These are phyloP conservation scores for Leishmania guyanensis DNA, from an alignment of 208 protist species.

Conservation along the genomic window DNA sequence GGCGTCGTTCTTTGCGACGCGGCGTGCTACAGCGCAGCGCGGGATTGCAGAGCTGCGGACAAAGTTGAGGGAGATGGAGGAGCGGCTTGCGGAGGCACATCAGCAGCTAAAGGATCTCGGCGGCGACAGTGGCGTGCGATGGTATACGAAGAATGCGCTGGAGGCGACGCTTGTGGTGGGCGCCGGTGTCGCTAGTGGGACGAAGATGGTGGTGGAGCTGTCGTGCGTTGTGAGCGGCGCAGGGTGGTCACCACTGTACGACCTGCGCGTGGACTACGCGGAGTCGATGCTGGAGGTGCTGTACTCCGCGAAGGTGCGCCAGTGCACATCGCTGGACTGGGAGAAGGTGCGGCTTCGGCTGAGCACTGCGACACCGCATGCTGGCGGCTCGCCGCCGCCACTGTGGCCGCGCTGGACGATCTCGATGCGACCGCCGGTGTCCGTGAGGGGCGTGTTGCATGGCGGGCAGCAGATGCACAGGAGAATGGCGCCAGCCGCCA, in stretches of 20 bases:
- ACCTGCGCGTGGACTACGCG: slow-evolving; percentile 45
- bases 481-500: background rate
- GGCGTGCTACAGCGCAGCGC: slow-evolving; percentile 21
- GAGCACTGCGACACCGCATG: slow-evolving; percentile 55
- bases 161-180: slow-evolving; percentile 31
- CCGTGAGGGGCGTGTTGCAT: background rate
- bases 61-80: slow-evolving; percentile 17
- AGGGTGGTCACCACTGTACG: slow-evolving; percentile 49
- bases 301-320: slow-evolving; percentile 53
- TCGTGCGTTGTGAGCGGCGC: slow-evolving; percentile 46
- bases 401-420: slow-evolving; percentile 39
- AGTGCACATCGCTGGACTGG: slow-evolving; percentile 55
- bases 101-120: slow-evolving; percentile 7
- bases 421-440: slow-evolving; percentile 22
- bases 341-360: slow-evolving; percentile 48
- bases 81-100: slow-evolving; percentile 19
- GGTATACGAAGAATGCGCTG: slow-evolving; percentile 17
- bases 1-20: slow-evolving; percentile 23
- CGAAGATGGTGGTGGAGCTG: slow-evolving; percentile 36
- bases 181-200: slow-evolving; percentile 5
- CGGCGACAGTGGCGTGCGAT: slow-evolving; percentile 24
- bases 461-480: background rate
- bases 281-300: slow-evolving; percentile 39
- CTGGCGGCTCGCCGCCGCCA: slow-evolving; percentile 34
- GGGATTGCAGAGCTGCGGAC: slow-evolving; percentile 4